These are phyloP conservation scores for Daldinia sp. DNA, from an alignment of 2,329 filamentous ascomycete genomes.

Conservation along the genomic window DNA sequence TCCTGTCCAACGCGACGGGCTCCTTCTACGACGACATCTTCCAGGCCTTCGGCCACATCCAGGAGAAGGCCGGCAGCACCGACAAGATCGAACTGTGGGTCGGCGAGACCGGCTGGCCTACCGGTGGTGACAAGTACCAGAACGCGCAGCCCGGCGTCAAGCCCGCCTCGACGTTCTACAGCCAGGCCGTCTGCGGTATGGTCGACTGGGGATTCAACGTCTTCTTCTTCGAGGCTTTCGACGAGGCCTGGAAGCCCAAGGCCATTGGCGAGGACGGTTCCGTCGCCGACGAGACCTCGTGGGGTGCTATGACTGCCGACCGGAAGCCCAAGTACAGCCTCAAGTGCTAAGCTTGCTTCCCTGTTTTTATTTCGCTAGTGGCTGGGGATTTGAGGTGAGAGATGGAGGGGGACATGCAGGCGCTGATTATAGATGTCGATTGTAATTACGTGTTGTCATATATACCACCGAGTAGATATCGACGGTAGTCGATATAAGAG, in stretches of 20 bases:
- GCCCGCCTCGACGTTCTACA: slow-evolving; percentile 68
- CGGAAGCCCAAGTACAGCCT: slow-evolving; percentile 62
- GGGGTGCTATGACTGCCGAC: slow-evolving; percentile 72
- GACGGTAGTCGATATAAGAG: slow-evolving; percentile 13
- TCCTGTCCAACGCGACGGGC: slow-evolving; percentile 61
- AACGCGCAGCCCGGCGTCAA: slow-evolving; percentile 65
- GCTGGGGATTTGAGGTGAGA: slow-evolving; percentile 1
- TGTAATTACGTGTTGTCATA: slow-evolving; percentile 28
- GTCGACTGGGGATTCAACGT: slow-evolving; percentile 72
- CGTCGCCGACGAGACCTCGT: slow-evolving; percentile 69
- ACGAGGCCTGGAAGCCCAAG: slow-evolving; percentile 75
- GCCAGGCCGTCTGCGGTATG: slow-evolving; percentile 69
- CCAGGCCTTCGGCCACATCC: slow-evolving; percentile 69
- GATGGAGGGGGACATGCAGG: slow-evolving; percentile 1
- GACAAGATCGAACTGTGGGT: slow-evolving; percentile 71
- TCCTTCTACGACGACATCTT: slow-evolving; percentile 74
- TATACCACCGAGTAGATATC: slow-evolving; percentile 20
- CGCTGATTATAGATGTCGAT: slow-evolving; percentile 7
- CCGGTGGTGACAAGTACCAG: slow-evolving; percentile 69
- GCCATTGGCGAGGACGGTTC: slow-evolving; percentile 69
- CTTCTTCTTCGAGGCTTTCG: slow-evolving; percentile 78
- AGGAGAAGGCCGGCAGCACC: slow-evolving; percentile 59
- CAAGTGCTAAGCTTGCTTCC: slow-evolving; percentile 38
- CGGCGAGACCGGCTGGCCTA: slow-evolving; percentile 74
- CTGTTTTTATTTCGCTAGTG: slow-evolving; percentile 2